Base-by-base conservation (phyloP, 2,329 filamentous ascomycete genomes). In the Seiridium cupressi region DNA sequence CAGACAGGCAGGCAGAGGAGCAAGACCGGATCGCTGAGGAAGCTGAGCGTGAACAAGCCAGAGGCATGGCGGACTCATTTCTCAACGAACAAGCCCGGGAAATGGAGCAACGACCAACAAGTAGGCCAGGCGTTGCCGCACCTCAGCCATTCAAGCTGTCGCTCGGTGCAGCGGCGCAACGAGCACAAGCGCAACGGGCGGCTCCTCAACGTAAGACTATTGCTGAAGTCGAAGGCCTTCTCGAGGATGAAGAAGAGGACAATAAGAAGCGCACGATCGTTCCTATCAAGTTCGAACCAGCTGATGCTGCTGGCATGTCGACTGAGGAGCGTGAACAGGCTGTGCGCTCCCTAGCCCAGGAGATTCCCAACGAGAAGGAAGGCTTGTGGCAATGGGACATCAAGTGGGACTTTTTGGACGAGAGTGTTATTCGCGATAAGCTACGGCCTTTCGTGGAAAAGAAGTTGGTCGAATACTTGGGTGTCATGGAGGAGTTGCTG, bases 401-500 rank as follows among this genome's bases (percentile, higher is more conserved):
- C 73, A 91, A 93, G 68, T 99, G 95, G 95, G 90, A 96, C 56
- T 92, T 88, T 75, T 83, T 99, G 72, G 91, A 96, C 71, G 89
- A 95, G 62, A 81, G 84, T 13, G 84, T 95, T 47, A 86, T 98
- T 61, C 85, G 87, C 62, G 91, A 96, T 64, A 93, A 97, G 73
- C 86, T 99, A 67, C 87, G 91, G 70, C 93, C 94, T 36, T 99
- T 97, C 77, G 92, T 98, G 60, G 93, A 97, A 80, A 96, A 96
- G 84, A 99, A 98, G 83, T 92, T 98, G 67, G 89, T 99, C 62
- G 95, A 99, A 76, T 96, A 95, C 69, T 84, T 99, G 54, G 96
- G 96, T 61, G 91, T 99, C 60, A 93, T 98, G 76, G 95, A 99
- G 74, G 92, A 98, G 77, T 89, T 97, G 78, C 81, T 99, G 53